These are phyloP conservation scores for Beta lomatogona DNA, from an alignment of 179 eudicot genomes.

Conservation along the genomic window DNA sequence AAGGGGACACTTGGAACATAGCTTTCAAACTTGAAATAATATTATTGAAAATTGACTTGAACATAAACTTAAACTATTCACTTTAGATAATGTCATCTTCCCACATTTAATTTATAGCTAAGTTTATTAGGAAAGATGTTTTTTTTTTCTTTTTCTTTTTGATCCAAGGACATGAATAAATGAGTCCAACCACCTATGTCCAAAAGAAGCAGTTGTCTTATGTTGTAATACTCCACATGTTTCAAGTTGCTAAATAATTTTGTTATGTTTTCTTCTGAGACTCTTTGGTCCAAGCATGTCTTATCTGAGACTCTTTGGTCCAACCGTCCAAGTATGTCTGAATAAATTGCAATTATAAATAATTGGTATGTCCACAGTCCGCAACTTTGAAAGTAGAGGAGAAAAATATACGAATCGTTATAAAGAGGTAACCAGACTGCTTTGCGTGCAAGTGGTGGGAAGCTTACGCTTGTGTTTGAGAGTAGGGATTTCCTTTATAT, in stretches of 20 bases:
- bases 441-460: too few species aligned
- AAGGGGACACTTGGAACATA: not conserved
- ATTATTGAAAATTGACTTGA: not conserved
- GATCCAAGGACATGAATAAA: not conserved
- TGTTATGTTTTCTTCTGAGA: not conserved
- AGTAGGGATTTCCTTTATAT: too few species aligned
- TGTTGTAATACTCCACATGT: not conserved
- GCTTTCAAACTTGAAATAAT: not conserved
- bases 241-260: not conserved
- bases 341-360: too few species aligned
- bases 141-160: not conserved
- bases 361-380: too few species aligned
- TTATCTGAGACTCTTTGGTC: not conserved
- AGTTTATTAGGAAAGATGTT: not conserved
- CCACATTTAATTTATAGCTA: not conserved
- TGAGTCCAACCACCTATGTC: conserved; percentile 5
- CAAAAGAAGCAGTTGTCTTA: conserved; percentile 14
- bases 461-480: too few species aligned
- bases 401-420: too few species aligned
- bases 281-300: not conserved
- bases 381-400: too few species aligned
- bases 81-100: not conserved
- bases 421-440: too few species aligned
- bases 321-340: not conserved
- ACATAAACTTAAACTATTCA: not conserved